phyloP scores from a whole-genome alignment of 176 grass and related monocot genomes.

The Carex parvula region DNA sequence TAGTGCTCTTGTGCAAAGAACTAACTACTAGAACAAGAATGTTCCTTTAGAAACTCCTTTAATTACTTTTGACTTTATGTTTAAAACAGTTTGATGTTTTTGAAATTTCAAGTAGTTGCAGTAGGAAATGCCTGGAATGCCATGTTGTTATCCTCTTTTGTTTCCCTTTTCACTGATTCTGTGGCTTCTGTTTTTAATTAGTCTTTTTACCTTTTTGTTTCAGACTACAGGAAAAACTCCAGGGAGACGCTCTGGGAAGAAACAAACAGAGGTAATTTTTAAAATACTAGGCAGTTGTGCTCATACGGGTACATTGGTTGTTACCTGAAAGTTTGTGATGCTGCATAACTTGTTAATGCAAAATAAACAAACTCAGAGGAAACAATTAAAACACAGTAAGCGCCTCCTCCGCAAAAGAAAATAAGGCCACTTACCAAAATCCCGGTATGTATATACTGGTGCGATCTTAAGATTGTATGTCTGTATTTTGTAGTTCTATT shows the following conservation, averaged over 20 bases:
- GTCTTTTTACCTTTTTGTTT: not conserved
- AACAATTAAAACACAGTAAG: not conserved
- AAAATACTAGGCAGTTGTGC: not conserved
- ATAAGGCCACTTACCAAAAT: not conserved
- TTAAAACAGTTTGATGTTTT: not conserved
- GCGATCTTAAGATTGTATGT: not conserved
- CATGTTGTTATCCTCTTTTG: not conserved
- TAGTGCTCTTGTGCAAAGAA: not conserved
- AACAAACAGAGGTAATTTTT: conserved; percentile 18
- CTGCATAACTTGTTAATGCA: not conserved
- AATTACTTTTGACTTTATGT: not conserved
- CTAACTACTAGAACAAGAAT: not conserved
- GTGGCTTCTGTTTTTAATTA: conserved; percentile 18
- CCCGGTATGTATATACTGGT: not conserved
- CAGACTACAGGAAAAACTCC: conserved; percentile 25
- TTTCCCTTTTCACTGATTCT: not conserved
- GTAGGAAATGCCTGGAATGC: not conserved
- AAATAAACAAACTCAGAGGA: not conserved
- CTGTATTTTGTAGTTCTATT: not conserved
- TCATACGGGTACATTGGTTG: not conserved
- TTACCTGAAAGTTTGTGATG: conserved; percentile 4
- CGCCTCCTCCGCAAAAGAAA: not conserved
- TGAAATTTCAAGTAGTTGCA: not conserved
- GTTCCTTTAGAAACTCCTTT: not conserved
- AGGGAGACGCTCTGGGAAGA: conserved; percentile 17